Evolutionary conservation across 1,284 basidiomycete species (phyloP).

Genomic region (Cutaneotrichosporon dermatis): DNA sequence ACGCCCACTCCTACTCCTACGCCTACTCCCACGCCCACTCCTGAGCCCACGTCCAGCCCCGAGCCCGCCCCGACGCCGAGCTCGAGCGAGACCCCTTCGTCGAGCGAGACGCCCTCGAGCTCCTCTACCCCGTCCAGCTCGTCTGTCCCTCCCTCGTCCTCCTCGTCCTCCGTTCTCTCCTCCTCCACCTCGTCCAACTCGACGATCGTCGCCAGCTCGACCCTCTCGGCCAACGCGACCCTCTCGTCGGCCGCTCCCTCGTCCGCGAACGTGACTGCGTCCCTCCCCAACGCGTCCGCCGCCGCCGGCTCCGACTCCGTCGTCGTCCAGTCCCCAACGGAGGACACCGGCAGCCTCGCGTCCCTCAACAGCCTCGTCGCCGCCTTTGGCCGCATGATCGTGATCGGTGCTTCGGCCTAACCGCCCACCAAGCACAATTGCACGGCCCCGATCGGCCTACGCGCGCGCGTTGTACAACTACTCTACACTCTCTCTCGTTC

Average conservation of each 20-base stretch:
- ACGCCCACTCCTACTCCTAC: not conserved
- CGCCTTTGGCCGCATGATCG: conserved; percentile 37
- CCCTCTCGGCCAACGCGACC: conserved; percentile 8
- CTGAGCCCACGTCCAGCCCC: conserved; percentile 2
- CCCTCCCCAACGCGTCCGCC: not conserved
- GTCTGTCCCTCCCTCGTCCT: not conserved
- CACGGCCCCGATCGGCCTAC: too few relatives aligned
- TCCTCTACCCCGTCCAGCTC: conserved; percentile 24
- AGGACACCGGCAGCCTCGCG: conserved; percentile 29
- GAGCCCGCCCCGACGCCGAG: conserved; percentile 25
- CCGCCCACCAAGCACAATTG: too few relatives aligned
- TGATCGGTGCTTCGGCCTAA: conserved; percentile 23
- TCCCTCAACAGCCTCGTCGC: conserved; percentile 36
- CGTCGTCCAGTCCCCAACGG: not conserved
- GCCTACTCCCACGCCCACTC: conserved; percentile 2
- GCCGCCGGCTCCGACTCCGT: conserved; percentile 4
- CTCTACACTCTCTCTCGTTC: too few relatives aligned
- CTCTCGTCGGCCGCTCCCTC: conserved; percentile 10
- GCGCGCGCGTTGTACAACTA: not conserved
- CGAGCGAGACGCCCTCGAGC: not conserved
- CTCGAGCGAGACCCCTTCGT: conserved; percentile 22
- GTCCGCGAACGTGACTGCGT: conserved; percentile 7
- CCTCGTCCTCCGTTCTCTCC: too few relatives aligned
- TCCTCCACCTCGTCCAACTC: conserved; percentile 1
- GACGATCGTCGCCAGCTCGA: not conserved